Evolutionary conservation across 2,329 filamentous ascomycete species (phyloP).

Genomic region (Fusarium sp.): DNA sequence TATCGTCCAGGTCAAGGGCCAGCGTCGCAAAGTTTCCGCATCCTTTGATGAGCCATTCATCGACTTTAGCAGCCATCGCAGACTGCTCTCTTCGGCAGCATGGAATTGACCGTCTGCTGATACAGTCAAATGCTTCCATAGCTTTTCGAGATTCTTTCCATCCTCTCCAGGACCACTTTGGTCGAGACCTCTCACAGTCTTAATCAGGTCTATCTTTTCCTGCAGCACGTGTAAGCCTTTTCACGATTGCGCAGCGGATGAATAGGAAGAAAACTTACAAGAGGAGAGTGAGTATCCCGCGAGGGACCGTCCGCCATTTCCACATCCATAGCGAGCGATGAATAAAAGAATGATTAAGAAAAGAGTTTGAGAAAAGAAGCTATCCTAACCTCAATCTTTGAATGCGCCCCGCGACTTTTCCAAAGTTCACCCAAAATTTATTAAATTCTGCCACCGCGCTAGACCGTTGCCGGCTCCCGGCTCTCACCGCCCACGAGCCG

Average conservation of each 20-base stretch:
- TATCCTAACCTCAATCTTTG: constrained; percentile 32
- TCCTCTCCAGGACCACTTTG: constrained; percentile 60
- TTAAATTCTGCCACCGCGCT: constrained; percentile 59
- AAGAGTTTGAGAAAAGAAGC: constrained; percentile 32
- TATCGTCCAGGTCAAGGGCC: constrained; percentile 71
- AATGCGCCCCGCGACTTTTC: constrained; percentile 47
- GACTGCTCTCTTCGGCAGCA: constrained; percentile 67
- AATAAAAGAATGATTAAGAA: constrained; percentile 19
- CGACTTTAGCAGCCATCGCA: constrained; percentile 73
- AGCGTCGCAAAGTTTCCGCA: constrained; percentile 67
- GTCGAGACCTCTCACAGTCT: constrained; percentile 67
- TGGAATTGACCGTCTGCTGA: constrained; percentile 59
- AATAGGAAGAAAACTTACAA: constrained; percentile 32
- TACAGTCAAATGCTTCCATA: constrained; percentile 64
- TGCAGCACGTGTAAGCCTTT: constrained; percentile 44
- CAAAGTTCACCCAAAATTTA: constrained; percentile 55
- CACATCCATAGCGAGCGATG: constrained; percentile 38
- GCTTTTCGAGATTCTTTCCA: constrained; percentile 61
- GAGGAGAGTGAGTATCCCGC: neutral
- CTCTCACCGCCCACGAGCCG: constrained; percentile 60
- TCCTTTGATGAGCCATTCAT: constrained; percentile 64
- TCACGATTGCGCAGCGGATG: constrained; percentile 5
- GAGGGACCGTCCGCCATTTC: constrained; percentile 34
- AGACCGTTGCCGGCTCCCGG: constrained; percentile 39
- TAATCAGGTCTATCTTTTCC: constrained; percentile 60